phyloP scores from a whole-genome alignment of 2,329 filamentous ascomycete species.

The Periconia sp. region DNA sequence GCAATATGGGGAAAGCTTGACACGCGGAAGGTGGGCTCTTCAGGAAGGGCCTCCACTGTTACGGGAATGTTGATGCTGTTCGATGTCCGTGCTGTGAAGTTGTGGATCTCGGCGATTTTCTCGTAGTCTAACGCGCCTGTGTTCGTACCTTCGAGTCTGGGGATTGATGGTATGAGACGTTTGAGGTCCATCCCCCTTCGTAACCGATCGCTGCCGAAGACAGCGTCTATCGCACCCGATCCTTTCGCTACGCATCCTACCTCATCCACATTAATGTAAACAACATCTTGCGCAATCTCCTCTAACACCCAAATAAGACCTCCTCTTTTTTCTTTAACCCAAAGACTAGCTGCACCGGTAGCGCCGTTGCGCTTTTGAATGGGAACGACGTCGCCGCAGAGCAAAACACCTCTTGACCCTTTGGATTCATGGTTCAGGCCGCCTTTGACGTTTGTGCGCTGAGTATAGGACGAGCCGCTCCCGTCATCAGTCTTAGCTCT shows the following conservation, averaged over 20 bases:
- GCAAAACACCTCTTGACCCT: slow-evolving; percentile 84
- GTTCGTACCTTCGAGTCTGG: slow-evolving; percentile 74
- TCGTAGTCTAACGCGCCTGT: slow-evolving; percentile 80
- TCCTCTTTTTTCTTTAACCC: slow-evolving; percentile 96
- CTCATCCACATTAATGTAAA: slow-evolving; percentile 76
- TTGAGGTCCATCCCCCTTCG: slow-evolving; percentile 75
- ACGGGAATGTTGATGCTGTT: slow-evolving; percentile 83
- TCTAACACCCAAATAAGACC: slow-evolving; percentile 97
- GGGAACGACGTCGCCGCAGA: slow-evolving; percentile 97
- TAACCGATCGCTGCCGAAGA: slow-evolving; percentile 79
- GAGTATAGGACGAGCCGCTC: slow-evolving; percentile 54
- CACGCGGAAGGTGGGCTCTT: slow-evolving; percentile 75
- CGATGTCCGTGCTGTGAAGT: slow-evolving; percentile 83
- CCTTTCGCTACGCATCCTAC: slow-evolving; percentile 74
- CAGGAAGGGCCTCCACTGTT: slow-evolving; percentile 75
- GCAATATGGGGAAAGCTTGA: slow-evolving; percentile 98
- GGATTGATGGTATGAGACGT: slow-evolving; percentile 80
- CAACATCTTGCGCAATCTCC: slow-evolving; percentile 95
- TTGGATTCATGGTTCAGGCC: slow-evolving; percentile 70
- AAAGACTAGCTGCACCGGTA: slow-evolving; percentile 90
- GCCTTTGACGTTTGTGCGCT: slow-evolving; percentile 59
- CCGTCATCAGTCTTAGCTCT: slow-evolving; percentile 71
- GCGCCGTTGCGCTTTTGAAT: slow-evolving; percentile 95
- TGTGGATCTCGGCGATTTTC: slow-evolving; percentile 72
- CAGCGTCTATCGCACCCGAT: slow-evolving; percentile 77